Base-by-base conservation (phyloP, 2,329 filamentous ascomycete species). In the Talaromyces islandicus region DNA sequence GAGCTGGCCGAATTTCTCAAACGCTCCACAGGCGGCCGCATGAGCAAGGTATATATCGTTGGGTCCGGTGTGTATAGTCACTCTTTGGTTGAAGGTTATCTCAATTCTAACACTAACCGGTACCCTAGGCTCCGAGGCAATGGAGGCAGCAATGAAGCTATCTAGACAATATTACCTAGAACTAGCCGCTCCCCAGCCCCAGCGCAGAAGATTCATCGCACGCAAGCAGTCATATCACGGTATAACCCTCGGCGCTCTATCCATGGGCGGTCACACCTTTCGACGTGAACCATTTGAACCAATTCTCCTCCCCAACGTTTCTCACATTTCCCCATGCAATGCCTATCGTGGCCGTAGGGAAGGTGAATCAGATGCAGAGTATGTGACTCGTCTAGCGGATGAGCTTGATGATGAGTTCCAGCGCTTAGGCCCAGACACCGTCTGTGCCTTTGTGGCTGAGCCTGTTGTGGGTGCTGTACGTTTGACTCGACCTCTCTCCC, bases 391-490 rank as follows among this genome's bases (percentile, higher is more conserved):
- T 19, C 77, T 91, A 10, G 83, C 83, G 0, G 71, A 80, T 3
- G 88, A 92, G 68, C 76, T 93, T 1, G 88, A 91, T 7, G 78
- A 74, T 1, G 86, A 89, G 64, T 90, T 92, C 63, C 77, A 81
- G 61, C 73, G 80, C 1, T 69, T 90, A 0, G 89, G 88, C 0
- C 82, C 88, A 0, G 79, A 85, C 0, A 88, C 78, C 0, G 86
- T 92, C 0, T 88, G 85, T 57, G 88, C 86, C 0, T 91, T 92
- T 67, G 80, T 91, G 25, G 86, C 87, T 1, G 89, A 92, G 71
- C 86, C 89, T 0, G 81, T 92, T 1, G 88, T 89, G 14, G 88
- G 88, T 3, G 85, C 88, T 6, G 83, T 88, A 79, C 73, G 81
- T 78, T 19, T 38, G 35, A 43, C 32, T 35, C 4, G 7, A 27